Evolutionary conservation across 192 early-diverging fungal genomes (phyloP).

Genomic region (Lunasporangiospora selenospora): DNA sequence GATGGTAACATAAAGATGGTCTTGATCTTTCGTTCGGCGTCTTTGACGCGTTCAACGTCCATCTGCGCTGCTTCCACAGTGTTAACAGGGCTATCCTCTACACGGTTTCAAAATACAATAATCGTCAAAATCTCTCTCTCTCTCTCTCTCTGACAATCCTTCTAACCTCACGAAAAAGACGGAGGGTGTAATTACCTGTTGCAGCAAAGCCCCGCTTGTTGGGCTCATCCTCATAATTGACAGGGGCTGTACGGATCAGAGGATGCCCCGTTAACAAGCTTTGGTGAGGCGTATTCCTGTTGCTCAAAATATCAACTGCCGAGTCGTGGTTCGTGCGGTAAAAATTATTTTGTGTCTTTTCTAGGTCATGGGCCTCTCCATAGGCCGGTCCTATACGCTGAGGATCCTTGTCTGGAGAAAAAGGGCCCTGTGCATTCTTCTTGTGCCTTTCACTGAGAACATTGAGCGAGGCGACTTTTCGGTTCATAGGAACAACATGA

Average conservation of each 20-base stretch:
- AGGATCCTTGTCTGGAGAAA: background rate
- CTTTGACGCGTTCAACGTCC: constrained; percentile 2
- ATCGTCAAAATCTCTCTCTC: no score
- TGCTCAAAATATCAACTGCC: constrained; percentile 27
- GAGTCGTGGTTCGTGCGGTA: constrained; percentile 33
- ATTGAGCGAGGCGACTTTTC: constrained; percentile 21
- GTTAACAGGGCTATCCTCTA: no score
- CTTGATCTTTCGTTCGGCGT: constrained; percentile 11
- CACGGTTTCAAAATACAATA: no score
- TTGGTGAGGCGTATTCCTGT: constrained; percentile 17
- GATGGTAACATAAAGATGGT: constrained; percentile 3
- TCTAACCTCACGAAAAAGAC: background rate
- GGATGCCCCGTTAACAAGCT: constrained; percentile 8
- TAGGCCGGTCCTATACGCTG: background rate
- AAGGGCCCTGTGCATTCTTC: background rate
- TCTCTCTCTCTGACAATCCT: background rate
- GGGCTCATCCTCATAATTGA: constrained; percentile 9
- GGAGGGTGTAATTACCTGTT: no score
- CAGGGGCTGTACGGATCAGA: no score
- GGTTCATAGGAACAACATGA: background rate
- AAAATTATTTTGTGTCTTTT: background rate
- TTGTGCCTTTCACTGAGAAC: constrained; percentile 13
- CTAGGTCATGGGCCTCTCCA: constrained; percentile 27
- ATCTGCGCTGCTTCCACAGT: background rate
- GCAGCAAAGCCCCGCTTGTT: background rate